Evolutionary conservation across 257 asterid genomes (phyloP).

Genomic region (Mentha longifolia): DNA sequence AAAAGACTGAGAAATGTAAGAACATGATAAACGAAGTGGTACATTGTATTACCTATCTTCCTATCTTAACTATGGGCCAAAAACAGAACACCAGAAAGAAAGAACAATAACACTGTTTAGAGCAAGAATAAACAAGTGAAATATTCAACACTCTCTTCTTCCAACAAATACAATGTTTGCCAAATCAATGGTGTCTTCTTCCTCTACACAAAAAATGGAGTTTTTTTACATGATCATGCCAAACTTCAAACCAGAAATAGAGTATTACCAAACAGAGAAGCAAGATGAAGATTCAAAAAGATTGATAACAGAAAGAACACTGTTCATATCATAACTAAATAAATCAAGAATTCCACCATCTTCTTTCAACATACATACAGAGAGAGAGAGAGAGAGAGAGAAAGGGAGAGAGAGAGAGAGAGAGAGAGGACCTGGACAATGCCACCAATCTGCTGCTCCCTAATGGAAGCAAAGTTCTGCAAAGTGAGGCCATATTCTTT

Average conservation of each 20-base stretch:
- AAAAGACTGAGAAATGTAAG: slow-evolving; percentile 12
- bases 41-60: neutral
- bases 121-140: neutral
- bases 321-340: too few species aligned
- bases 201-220: neutral
- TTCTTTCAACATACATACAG: neutral
- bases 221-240: too few species aligned
- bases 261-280: too few species aligned
- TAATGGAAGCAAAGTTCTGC: slow-evolving; percentile 94
- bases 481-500: slow-evolving; percentile 79
- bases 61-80: neutral
- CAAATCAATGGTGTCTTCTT: neutral
- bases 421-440: slow-evolving; percentile 63
- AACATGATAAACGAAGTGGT: neutral
- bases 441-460: slow-evolving; percentile 98
- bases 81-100: neutral
- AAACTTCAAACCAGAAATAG: too few species aligned
- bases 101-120: neutral
- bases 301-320: too few species aligned
- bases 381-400: neutral
- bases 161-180: too few species aligned
- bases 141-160: too few species aligned
- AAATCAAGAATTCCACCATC: neutral
- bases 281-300: too few species aligned
- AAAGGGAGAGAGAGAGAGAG: neutral